These are phyloP conservation scores for Podila minutissima DNA, from an alignment of 192 early-diverging fungal species.

Conservation along the genomic window DNA sequence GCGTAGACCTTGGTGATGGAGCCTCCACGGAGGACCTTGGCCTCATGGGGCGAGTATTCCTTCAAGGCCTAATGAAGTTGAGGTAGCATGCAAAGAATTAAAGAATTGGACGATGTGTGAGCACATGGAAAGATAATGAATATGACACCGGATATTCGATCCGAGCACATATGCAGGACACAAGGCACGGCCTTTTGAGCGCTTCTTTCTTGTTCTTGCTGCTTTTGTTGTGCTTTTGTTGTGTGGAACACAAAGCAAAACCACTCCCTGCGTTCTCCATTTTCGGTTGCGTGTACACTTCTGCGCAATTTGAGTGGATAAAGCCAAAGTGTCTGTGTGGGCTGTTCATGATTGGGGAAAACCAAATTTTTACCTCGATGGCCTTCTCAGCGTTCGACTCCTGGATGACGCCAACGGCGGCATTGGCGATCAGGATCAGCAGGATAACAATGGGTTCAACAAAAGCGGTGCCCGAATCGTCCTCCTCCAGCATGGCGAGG, in stretches of 20 bases:
- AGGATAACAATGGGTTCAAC: slow-evolving; percentile 99
- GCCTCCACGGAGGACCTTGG: slow-evolving; percentile 88
- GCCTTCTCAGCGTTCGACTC: slow-evolving; percentile 97
- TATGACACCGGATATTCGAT: neutral
- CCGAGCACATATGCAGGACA: neutral
- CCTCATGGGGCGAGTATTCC: slow-evolving; percentile 97
- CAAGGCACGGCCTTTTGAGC: too few relatives aligned
- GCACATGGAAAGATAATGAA: neutral
- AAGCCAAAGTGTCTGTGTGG: neutral
- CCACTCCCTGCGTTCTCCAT: too few relatives aligned
- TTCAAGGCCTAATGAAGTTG: slow-evolving; percentile 75
- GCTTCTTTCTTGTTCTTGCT: too few relatives aligned
- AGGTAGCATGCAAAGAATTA: slow-evolving; percentile 1
- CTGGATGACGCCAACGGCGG: slow-evolving; percentile 96
- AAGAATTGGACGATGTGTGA: neutral
- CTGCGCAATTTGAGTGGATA: neutral
- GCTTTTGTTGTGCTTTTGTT: too few relatives aligned
- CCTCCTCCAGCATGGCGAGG: slow-evolving; percentile 90
- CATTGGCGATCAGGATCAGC: slow-evolving; percentile 97
- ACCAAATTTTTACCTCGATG: slow-evolving; percentile 76
- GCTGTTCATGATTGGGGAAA: neutral
- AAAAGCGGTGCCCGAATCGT: slow-evolving; percentile 83
- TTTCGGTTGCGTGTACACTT: too few relatives aligned
- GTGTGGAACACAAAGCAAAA: too few relatives aligned
- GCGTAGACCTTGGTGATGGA: slow-evolving; percentile 72